Evolutionary conservation across 495 filamentous ascomycete genomes (phyloP), one percentile per base, ranked within the genome.

Genomic region (Neurospora sp.): DNA sequence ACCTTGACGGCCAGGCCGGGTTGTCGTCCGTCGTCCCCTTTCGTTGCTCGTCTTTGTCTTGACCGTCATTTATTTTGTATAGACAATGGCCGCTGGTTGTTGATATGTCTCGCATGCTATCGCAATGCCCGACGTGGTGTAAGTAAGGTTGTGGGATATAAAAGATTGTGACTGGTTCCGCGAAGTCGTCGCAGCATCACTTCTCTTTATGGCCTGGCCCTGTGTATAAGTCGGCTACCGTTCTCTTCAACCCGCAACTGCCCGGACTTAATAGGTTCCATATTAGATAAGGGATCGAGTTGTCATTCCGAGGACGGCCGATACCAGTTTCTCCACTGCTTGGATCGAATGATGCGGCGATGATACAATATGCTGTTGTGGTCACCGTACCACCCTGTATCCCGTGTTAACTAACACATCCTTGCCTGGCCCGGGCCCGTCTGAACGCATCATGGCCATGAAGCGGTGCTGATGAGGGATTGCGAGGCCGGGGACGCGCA

Each of bases 261-360:
- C 4, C 35, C 35, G 3, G 45, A 22, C 17, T 20, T 53, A 8
- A 22, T 53, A 53, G 45, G 45, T 53, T 4, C 45, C 45, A 53
- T 53, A 27, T 22, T 9, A 53, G 45, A 61, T 35, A 35, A 8
- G 22, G 53, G 22, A 31, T 59, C 22, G 22, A 61, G 22, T 27
- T 61, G 53, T 61, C 27, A 61, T 61, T 61, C 53, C 53, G 53
- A 35, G 16, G 9, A 53, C 31, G 41, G 27, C 70, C 70, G 27
- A 65, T n/a, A 35, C 14, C 7, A 41, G 3, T 35, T 20, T 44
- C 73, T 69, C 70, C 71, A 71, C 75, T 41, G 68, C 44, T 40
- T 69, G 68, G 72, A 70, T 70, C 70, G 73, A 73, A 73, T 77
- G 74, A 77, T 78, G 74, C 73, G 69, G 40, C 69, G 61, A 71